These are phyloP conservation scores for Backusella macrospora DNA, from an alignment of 192 early-diverging fungal genomes.

Conservation along the genomic window DNA sequence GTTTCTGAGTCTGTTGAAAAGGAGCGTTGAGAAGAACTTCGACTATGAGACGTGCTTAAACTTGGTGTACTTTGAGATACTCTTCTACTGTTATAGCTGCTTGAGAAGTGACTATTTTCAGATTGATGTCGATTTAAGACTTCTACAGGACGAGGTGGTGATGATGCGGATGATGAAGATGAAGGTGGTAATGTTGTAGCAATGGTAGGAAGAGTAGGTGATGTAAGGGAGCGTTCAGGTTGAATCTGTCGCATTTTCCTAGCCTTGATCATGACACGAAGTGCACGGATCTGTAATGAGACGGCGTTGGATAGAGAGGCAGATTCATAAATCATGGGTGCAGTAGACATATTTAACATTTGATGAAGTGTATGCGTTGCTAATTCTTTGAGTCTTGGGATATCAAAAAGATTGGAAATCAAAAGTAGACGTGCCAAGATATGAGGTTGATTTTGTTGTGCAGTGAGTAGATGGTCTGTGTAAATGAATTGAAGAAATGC, in stretches of 20 bases:
- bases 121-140: not conserved
- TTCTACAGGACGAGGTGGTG: not conserved
- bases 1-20: not conserved
- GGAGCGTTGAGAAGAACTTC: constrained; percentile 3
- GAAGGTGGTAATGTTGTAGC: not conserved
- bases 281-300: constrained; percentile 60
- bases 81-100: not conserved
- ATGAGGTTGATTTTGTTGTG: constrained; percentile 64
- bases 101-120: not conserved
- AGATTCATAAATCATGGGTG: constrained; percentile 69
- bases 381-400: constrained; percentile 59
- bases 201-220: not conserved
- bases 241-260: constrained; percentile 47
- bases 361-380: constrained; percentile 61
- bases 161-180: not conserved
- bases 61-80: not conserved
- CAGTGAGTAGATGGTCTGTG: constrained; percentile 64
- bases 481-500: constrained; percentile 71
- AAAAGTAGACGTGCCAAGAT: constrained; percentile 65
- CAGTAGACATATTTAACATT: constrained; percentile 59
- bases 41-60: constrained; percentile 7
- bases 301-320: constrained; percentile 63
- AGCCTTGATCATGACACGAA: constrained; percentile 58
- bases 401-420: constrained; percentile 61
- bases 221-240: constrained; percentile 1